Evolutionary conservation across 2,329 filamentous ascomycete genomes (phyloP).

Genomic region (Hypoxylon sp.): DNA sequence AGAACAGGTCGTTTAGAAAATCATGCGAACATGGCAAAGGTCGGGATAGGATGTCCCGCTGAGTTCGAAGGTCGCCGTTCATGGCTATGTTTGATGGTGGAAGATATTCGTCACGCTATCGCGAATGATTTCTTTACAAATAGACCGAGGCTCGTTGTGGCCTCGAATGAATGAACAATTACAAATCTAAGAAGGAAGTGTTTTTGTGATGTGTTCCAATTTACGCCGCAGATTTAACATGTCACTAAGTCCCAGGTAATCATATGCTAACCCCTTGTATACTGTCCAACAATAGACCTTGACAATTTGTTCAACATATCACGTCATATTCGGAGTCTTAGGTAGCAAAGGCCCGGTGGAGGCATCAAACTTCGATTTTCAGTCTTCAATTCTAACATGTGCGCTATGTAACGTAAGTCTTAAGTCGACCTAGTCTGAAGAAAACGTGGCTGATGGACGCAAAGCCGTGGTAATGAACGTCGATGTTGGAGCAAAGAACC

Average conservation of each 20-base stretch:
- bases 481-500: too few species aligned
- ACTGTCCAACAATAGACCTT: background rate
- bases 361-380: too few species aligned
- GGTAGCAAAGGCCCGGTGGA: too few species aligned
- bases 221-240: background rate
- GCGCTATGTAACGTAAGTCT: too few species aligned
- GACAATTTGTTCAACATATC: background rate
- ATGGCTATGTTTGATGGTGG: constrained; percentile 6
- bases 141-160: constrained; percentile 27
- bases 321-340: background rate
- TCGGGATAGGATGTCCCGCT: constrained; percentile 26
- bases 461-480: too few species aligned
- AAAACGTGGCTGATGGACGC: too few species aligned
- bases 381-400: too few species aligned
- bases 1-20: constrained; percentile 17
- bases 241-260: background rate
- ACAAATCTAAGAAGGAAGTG: background rate
- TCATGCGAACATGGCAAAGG: background rate
- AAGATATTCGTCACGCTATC: constrained; percentile 4
- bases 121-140: constrained; percentile 23
- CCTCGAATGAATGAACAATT: constrained; percentile 31
- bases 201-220: background rate
- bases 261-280: background rate
- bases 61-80: constrained; percentile 10
- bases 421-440: too few species aligned